Conservation (phyloP, 2,329 filamentous ascomycete species). For the Aureobasidium lini region DNA sequence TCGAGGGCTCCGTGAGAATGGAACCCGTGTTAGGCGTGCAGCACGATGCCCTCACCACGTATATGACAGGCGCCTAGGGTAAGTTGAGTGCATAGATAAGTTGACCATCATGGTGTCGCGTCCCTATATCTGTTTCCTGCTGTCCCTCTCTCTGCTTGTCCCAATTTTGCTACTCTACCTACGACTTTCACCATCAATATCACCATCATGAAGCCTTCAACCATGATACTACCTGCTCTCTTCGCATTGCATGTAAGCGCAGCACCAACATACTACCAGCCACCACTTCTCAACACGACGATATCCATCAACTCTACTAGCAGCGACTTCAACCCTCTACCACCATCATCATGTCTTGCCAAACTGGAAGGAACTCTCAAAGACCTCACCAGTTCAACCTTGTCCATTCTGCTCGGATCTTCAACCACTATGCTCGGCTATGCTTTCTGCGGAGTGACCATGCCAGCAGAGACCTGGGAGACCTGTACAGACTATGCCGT, state of each 20-base stretch:
- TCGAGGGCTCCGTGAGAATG: not conserved
- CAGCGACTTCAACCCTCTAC: not conserved
- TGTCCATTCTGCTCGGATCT: slow-evolving; percentile 5
- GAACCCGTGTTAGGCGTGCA: not conserved
- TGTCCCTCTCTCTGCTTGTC: not conserved
- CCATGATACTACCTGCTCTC: not conserved
- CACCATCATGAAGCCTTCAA: not conserved
- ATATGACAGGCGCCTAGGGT: not conserved
- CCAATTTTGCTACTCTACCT: not conserved
- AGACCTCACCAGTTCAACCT: slow-evolving; percentile 1
- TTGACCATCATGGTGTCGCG: not conserved
- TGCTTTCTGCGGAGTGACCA: not conserved
- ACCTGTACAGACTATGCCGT: slow-evolving; percentile 6
- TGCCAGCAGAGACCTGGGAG: slow-evolving; percentile 2
- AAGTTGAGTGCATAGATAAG: not conserved
- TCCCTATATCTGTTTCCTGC: not conserved
- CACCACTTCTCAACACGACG: not conserved
- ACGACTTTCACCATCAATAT: not conserved
- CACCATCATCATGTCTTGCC: not conserved
- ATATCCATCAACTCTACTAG: not conserved
- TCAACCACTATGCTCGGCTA: slow-evolving; percentile 7
- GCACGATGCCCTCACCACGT: slow-evolving; percentile 1
- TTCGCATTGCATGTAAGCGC: not conserved
- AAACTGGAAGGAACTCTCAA: not conserved
- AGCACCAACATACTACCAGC: not conserved